These are phyloP conservation scores for Scleroderma bovista DNA, from an alignment of 768 basidiomycete species.

Conservation along the genomic window DNA sequence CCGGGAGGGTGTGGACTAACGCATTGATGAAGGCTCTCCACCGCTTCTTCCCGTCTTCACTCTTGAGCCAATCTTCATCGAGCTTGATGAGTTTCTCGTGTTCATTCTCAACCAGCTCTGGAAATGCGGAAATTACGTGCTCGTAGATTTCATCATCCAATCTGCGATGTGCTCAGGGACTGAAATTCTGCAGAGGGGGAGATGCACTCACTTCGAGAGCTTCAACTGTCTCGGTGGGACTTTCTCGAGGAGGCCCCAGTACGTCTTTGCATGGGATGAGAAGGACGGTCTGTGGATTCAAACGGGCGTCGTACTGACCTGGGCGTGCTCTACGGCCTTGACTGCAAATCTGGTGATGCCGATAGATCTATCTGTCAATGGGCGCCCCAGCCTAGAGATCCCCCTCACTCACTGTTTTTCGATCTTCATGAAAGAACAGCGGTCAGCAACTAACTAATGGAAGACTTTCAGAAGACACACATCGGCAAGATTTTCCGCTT, in stretches of 20 bases:
- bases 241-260: conserved; percentile 89
- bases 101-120: conserved; percentile 57
- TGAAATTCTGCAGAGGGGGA: conserved; percentile 1
- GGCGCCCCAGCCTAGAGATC: conserved; percentile 1
- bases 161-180: conserved; percentile 34
- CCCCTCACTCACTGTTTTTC: conserved; percentile 79
- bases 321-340: conserved; percentile 93
- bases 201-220: conserved; percentile 66
- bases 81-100: conserved; percentile 49
- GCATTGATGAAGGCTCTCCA: conserved; percentile 86
- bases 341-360: conserved; percentile 40
- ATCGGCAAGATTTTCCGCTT: conserved; percentile 89
- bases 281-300: conserved; percentile 1
- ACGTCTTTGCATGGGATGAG: conserved; percentile 51
- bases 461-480: conserved; percentile 37
- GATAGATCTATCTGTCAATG: conserved; percentile 3
- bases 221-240: conserved; percentile 70
- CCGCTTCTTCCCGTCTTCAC: conserved; percentile 72
- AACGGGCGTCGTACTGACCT: conserved; percentile 45
- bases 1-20: too few species aligned
- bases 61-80: conserved; percentile 94
- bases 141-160: conserved; percentile 90
- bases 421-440: conserved; percentile 48
- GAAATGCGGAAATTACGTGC: conserved; percentile 71
- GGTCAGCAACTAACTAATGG: conserved; percentile 6